Conservation (phyloP, 2,329 filamentous ascomycete genomes). For the Hypoxylon rubiginosum region DNA sequence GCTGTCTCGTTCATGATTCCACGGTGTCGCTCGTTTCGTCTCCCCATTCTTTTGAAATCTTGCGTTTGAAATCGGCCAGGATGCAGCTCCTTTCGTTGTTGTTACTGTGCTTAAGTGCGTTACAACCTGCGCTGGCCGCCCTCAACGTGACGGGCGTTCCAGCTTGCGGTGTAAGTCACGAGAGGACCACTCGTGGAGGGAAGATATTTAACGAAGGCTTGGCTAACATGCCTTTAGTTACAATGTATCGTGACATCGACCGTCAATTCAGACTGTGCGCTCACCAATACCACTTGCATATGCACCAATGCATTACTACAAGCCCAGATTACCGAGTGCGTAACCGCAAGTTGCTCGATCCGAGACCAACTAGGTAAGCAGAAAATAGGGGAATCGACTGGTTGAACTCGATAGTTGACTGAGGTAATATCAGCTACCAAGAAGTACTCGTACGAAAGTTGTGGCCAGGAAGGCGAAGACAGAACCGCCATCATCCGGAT, state of each 20-base stretch:
- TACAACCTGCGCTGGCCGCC: constrained; percentile 40
- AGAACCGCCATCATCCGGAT: constrained; percentile 46
- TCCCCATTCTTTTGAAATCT: constrained; percentile 14
- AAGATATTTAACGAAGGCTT: constrained; percentile 1
- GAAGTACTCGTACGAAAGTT: constrained; percentile 48
- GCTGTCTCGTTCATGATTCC: constrained; percentile 15
- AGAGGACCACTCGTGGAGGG: neutral
- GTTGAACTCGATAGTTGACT: constrained; percentile 8
- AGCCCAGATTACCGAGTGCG: constrained; percentile 45
- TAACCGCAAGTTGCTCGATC: constrained; percentile 45
- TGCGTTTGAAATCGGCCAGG: constrained; percentile 23
- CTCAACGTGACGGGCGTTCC: constrained; percentile 35
- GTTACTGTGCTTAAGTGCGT: constrained; percentile 34
- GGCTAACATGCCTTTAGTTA: constrained; percentile 34
- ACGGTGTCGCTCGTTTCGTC: constrained; percentile 33
- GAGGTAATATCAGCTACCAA: constrained; percentile 44
- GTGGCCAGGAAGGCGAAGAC: constrained; percentile 47
- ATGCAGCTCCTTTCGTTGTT: constrained; percentile 40
- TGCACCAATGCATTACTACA: constrained; percentile 44
- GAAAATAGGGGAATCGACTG: neutral
- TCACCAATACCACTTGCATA: constrained; percentile 43
- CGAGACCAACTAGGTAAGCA: constrained; percentile 46
- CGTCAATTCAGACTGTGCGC: constrained; percentile 31
- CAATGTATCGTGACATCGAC: constrained; percentile 35
- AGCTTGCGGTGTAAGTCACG: constrained; percentile 43